Conservation (phyloP, 208 protist species). For the Leptomonas pyrrhocoris region DNA sequence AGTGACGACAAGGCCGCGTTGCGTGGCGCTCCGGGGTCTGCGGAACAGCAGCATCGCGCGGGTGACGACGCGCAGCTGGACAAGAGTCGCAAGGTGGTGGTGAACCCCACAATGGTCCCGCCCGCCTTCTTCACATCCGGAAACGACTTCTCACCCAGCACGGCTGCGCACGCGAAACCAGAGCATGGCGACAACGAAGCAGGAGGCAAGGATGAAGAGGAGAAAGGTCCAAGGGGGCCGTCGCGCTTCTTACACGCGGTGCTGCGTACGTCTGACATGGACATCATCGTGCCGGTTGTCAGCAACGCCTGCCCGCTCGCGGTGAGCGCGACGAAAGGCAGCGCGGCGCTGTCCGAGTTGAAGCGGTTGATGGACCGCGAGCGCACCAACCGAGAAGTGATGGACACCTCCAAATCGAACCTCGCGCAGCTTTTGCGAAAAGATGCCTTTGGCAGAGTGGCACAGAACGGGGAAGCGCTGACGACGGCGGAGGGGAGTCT, state of each 20-base stretch:
- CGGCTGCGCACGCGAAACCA: background rate
- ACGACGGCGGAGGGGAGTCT: constrained; percentile 13
- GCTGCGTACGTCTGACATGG: constrained; percentile 35
- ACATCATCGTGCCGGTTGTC: constrained; percentile 81
- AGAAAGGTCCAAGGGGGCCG: constrained; percentile 6
- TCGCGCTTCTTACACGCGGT: constrained; percentile 22
- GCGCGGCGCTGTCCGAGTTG: constrained; percentile 51
- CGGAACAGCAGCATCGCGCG: background rate
- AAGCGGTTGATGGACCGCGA: constrained; percentile 63
- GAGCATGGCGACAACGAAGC: background rate
- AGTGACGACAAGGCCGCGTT: constrained; percentile 14
- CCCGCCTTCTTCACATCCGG: constrained; percentile 73
- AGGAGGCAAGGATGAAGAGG: background rate
- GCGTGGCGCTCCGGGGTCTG: background rate
- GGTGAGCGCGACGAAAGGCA: constrained; percentile 60
- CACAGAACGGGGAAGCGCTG: constrained; percentile 1
- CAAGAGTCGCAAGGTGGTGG: constrained; percentile 20
- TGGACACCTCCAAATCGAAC: constrained; percentile 77
- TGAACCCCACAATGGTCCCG: constrained; percentile 38
- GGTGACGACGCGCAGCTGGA: constrained; percentile 11
- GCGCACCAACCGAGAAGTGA: constrained; percentile 55
- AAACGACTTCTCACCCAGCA: constrained; percentile 59
- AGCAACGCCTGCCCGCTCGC: constrained; percentile 51
- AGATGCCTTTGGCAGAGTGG: constrained; percentile 30
- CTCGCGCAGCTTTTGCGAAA: constrained; percentile 63